These are phyloP conservation scores for Platismatia glauca DNA, from an alignment of 495 filamentous ascomycete genomes.

Conservation along the genomic window DNA sequence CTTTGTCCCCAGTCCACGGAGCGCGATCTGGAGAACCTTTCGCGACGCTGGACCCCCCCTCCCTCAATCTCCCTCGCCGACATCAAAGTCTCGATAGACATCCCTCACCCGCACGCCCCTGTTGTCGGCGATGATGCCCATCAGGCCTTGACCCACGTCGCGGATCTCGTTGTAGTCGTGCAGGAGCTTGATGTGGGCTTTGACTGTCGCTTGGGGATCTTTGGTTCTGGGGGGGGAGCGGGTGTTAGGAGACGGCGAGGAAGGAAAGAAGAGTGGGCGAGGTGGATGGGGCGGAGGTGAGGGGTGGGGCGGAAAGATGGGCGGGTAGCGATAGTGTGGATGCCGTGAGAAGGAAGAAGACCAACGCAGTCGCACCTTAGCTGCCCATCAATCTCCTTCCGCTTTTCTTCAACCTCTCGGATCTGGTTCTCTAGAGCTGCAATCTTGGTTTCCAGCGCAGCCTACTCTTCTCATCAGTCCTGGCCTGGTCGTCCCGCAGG, in stretches of 20 bases:
- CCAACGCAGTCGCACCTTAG: constrained; percentile 31
- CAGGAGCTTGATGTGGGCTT: constrained; percentile 56
- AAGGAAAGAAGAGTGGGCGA: background rate
- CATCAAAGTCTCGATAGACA: constrained; percentile 52
- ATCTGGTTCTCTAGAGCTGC: constrained; percentile 31
- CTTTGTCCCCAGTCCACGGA: background rate
- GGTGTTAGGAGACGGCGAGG: constrained; percentile 3
- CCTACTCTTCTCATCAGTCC: background rate
- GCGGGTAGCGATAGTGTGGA: background rate
- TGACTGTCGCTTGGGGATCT: constrained; percentile 41
- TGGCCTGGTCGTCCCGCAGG: background rate
- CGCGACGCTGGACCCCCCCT: no score
- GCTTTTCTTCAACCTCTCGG: constrained; percentile 27
- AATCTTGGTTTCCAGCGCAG: constrained; percentile 34
- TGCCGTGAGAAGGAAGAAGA: background rate
- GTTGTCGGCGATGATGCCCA: constrained; percentile 65
- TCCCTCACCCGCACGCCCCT: constrained; percentile 52
- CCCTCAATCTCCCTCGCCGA: constrained; percentile 34
- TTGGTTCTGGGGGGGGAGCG: constrained; percentile 16
- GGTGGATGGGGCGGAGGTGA: background rate
- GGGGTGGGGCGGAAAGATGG: background rate
- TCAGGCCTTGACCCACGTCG: constrained; percentile 62
- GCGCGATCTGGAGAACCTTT: no score
- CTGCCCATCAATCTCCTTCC: constrained; percentile 28
- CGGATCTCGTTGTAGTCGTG: constrained; percentile 75